Evolutionary conservation across 169 alveolate species (phyloP).

Genomic region (Eimeria brunetti): DNA sequence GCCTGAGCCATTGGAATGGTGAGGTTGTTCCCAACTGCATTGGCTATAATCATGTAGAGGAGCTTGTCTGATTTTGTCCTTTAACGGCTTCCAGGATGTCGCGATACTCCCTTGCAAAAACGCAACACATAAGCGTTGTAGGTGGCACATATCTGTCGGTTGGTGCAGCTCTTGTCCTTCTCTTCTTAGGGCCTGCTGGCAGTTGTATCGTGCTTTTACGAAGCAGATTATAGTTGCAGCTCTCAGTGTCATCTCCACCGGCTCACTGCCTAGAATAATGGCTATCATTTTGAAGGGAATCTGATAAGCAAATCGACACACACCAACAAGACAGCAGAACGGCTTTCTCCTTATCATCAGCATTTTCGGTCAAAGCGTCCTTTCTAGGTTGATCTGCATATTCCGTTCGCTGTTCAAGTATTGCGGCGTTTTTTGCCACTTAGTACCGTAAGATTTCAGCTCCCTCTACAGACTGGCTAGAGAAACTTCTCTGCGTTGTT

Average conservation of each 20-base stretch:
- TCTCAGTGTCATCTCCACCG: background rate
- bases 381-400: background rate
- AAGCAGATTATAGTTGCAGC: background rate
- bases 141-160: background rate
- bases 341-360: background rate
- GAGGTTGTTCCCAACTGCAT: background rate
- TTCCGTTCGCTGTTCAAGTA: background rate
- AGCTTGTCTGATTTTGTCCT: background rate
- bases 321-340: background rate
- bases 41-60: background rate
- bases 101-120: constrained; percentile 65
- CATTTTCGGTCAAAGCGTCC: background rate
- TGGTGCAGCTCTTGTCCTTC: background rate
- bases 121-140: background rate
- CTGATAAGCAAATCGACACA: background rate
- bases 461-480: background rate
- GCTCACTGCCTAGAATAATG: constrained; percentile 60
- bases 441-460: background rate
- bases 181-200: background rate
- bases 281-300: constrained; percentile 25
- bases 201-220: background rate
- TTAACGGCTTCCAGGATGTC: constrained; percentile 21
- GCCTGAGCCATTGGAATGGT: background rate
- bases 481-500: background rate
- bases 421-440: background rate